A percentile compares a stretch with the other conserved stretches of the same genome.
Evolutionary conservation across 139 green algal genomes (phyloP).

Genomic region (Micractinium sp.): DNA sequence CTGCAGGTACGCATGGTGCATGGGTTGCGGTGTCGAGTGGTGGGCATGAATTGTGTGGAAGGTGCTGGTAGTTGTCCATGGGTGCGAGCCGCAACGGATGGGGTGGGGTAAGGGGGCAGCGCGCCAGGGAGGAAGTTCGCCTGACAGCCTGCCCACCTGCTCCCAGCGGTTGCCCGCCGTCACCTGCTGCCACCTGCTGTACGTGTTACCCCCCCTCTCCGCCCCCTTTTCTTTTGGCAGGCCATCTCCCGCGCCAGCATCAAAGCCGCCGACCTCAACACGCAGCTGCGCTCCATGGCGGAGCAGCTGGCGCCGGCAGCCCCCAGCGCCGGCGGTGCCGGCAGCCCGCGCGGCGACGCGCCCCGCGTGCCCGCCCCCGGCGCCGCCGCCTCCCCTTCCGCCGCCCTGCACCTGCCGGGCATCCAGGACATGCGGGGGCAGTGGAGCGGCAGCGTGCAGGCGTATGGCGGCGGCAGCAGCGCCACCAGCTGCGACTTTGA

Average conservation of each 20-base stretch:
- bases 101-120: neutral
- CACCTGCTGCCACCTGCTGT: neutral
- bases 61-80: neutral
- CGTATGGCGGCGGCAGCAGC: constrained; percentile 70
- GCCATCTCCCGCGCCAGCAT: constrained; percentile 49
- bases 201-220: neutral
- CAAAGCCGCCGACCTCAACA: constrained; percentile 28
- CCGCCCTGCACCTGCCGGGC: constrained; percentile 49
- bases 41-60: neutral
- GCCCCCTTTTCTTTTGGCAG: neutral
- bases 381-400: neutral
- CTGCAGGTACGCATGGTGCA: constrained; percentile 40
- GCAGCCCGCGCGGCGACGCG: neutral
- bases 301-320: constrained; percentile 30
- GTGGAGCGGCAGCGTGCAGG: constrained; percentile 81
- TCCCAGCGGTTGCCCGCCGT: neutral
- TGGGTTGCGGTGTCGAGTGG: neutral
- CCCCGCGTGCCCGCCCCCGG: neutral
- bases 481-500: constrained; percentile 78
- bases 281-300: constrained; percentile 21
- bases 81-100: neutral
- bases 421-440: constrained; percentile 78
- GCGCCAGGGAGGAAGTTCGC: no score
- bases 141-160: no score
- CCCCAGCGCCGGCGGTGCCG: neutral